A percentile compares a stretch with the other conserved stretches of the same genome.
These are phyloP conservation scores for Corinectria fuckeliana DNA, from an alignment of 2,329 filamentous ascomycete genomes.

Conservation along the genomic window DNA sequence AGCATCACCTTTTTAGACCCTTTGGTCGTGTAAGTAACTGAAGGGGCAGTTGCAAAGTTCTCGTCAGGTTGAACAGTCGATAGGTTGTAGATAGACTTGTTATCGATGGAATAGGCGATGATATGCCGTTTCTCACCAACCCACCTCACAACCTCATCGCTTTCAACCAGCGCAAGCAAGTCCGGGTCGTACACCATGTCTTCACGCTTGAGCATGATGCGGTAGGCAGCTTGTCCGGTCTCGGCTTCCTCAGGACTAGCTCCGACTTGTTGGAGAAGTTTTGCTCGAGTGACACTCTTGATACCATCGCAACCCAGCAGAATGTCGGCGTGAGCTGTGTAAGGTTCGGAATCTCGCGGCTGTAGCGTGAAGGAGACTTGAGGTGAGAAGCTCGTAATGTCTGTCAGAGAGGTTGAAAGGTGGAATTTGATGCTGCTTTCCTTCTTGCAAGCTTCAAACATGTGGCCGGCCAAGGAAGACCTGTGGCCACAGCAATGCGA, in stretches of 20 bases:
- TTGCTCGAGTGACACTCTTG: constrained; percentile 54
- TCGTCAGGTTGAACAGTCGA: constrained; percentile 66
- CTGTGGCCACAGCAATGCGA: constrained; percentile 83
- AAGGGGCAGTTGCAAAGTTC: constrained; percentile 57
- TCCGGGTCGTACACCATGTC: constrained; percentile 73
- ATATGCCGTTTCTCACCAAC: constrained; percentile 71
- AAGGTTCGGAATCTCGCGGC: constrained; percentile 25
- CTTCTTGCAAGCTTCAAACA: constrained; percentile 73
- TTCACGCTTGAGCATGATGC: constrained; percentile 57
- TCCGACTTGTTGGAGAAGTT: constrained; percentile 60
- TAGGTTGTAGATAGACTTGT: constrained; percentile 71
- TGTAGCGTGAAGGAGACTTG: constrained; percentile 30
- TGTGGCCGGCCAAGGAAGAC: constrained; percentile 70
- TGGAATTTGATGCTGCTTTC: constrained; percentile 71
- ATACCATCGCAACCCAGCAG: constrained; percentile 62
- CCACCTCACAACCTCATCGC: constrained; percentile 65
- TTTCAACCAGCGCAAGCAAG: constrained; percentile 64
- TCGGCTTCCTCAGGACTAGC: constrained; percentile 53
- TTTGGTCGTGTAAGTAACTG: constrained; percentile 67
- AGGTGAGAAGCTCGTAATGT: constrained; percentile 35
- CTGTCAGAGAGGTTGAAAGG: constrained; percentile 51
- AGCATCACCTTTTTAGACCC: constrained; percentile 68
- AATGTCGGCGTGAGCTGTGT: constrained; percentile 50
- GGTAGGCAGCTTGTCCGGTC: constrained; percentile 60
- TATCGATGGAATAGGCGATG: constrained; percentile 70